Evolutionary conservation across 441 rosid genomes (phyloP).

Genomic region (Gossypium laxum): DNA sequence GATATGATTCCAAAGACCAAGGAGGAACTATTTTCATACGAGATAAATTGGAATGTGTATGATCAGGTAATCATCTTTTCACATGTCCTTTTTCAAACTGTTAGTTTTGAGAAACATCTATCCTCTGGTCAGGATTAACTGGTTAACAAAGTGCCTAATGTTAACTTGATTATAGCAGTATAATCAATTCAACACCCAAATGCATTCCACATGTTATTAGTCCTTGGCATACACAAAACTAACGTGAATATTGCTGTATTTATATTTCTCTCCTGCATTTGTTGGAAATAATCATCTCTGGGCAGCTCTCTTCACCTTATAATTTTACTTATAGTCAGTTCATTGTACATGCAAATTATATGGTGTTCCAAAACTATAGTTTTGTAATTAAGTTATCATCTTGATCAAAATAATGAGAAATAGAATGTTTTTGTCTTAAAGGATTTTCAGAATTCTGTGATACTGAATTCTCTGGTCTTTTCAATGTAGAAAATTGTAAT

Average conservation of each 20-base stretch:
- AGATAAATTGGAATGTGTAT: conserved; percentile 83
- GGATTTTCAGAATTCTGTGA: not conserved
- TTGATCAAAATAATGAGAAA: not conserved
- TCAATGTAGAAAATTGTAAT: not conserved
- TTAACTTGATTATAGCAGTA: not conserved
- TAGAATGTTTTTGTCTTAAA: not conserved
- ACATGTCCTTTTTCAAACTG: not conserved
- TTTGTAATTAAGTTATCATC: not conserved
- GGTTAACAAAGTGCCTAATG: not conserved
- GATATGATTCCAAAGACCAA: conserved; percentile 96
- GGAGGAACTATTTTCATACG: conserved; percentile 82
- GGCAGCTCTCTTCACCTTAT: not conserved
- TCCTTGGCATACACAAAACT: not conserved
- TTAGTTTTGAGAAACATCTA: not conserved
- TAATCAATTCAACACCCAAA: not conserved
- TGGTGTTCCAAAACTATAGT: not conserved
- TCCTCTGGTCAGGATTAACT: not conserved
- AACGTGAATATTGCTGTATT: not conserved
- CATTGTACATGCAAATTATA: not conserved
- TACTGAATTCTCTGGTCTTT: not conserved
- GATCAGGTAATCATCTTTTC: conserved; percentile 53
- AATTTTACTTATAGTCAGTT: not conserved
- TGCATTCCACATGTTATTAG: not conserved
- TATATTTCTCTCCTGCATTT: not conserved
- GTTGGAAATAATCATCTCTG: not conserved